These are phyloP conservation scores for Colletotrichum costaricense DNA, from an alignment of 2,329 filamentous ascomycete species.

Conservation along the genomic window DNA sequence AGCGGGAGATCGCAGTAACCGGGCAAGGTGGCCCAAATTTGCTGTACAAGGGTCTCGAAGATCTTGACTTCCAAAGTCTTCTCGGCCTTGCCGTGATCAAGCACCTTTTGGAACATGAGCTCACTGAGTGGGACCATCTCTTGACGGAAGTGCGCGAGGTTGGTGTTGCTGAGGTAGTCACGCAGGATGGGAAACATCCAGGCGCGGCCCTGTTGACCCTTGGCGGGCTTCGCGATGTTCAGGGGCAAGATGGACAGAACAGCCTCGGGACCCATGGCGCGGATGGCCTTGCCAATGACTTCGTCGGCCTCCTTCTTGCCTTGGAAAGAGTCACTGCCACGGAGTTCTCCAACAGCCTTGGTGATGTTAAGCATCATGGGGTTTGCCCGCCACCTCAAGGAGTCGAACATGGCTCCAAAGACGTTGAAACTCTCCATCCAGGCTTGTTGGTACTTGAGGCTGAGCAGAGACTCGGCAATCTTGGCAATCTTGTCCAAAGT, in stretches of 20 bases:
- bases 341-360: slow-evolving; percentile 85
- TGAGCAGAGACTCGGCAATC: slow-evolving; percentile 79
- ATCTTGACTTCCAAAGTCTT: slow-evolving; percentile 98
- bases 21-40: slow-evolving; percentile 93
- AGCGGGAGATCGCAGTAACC: slow-evolving; percentile 95
- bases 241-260: slow-evolving; percentile 86
- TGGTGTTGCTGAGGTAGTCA: slow-evolving; percentile 90
- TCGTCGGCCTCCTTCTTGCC: slow-evolving; percentile 96
- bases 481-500: slow-evolving; percentile 83
- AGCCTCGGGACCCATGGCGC: slow-evolving; percentile 88
- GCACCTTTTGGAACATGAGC: slow-evolving; percentile 86
- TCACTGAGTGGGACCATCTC: slow-evolving; percentile 93
- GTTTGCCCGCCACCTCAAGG: slow-evolving; percentile 84
- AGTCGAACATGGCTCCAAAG: slow-evolving; percentile 86
- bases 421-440: slow-evolving; percentile 97
- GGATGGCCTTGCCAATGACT: slow-evolving; percentile 87
- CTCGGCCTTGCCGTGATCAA: slow-evolving; percentile 83
- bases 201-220: slow-evolving; percentile 85
- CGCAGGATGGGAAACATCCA: slow-evolving; percentile 95
- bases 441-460: slow-evolving; percentile 90
- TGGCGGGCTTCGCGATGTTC: slow-evolving; percentile 82
- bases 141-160: slow-evolving; percentile 83
- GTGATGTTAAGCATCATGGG: slow-evolving; percentile 82
- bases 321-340: slow-evolving; percentile 87
- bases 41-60: slow-evolving; percentile 94